Evolutionary conservation across 2,329 filamentous ascomycete genomes (phyloP).

Genomic region (Lachnellula willkommii): DNA sequence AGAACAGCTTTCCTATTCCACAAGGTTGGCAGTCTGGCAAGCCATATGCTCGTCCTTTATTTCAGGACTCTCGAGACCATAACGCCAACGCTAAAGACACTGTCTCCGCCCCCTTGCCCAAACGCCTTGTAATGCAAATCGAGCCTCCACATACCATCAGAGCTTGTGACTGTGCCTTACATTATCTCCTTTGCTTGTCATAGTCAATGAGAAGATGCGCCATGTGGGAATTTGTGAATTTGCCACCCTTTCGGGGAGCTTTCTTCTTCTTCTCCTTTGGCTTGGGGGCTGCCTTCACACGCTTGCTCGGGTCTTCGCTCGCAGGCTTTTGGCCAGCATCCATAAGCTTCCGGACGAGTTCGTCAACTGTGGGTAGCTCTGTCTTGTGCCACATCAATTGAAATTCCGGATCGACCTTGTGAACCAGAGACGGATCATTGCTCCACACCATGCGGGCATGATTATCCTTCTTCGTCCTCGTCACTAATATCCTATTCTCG

Average conservation of each 20-base stretch:
- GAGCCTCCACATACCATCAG: not conserved
- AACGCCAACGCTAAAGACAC: constrained; percentile 10
- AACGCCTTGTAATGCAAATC: not conserved
- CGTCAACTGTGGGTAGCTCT: constrained; percentile 55
- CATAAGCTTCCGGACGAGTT: constrained; percentile 36
- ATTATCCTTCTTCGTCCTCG: constrained; percentile 88
- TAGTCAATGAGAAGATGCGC: constrained; percentile 27
- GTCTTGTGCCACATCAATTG: constrained; percentile 76
- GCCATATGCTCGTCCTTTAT: not conserved
- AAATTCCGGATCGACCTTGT: constrained; percentile 77
- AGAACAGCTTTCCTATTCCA: not conserved
- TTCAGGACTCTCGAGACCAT: not conserved
- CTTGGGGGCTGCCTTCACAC: constrained; percentile 31
- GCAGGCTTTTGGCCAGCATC: constrained; percentile 35
- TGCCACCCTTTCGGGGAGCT: constrained; percentile 30
- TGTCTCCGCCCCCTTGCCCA: not conserved
- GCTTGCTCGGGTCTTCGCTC: constrained; percentile 34
- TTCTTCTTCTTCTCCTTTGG: constrained; percentile 35
- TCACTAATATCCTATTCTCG: constrained; percentile 75
- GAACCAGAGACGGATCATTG: constrained; percentile 73
- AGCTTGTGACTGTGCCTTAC: not conserved
- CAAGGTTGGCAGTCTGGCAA: not conserved
- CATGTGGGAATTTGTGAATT: constrained; percentile 34
- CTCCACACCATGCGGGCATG: constrained; percentile 82
- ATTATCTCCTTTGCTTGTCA: constrained; percentile 2